A percentile compares a stretch with the other conserved stretches of the same genome.
These are phyloP conservation scores for Erodium trifolium DNA, from an alignment of 441 rosid genomes.

Conservation along the genomic window DNA sequence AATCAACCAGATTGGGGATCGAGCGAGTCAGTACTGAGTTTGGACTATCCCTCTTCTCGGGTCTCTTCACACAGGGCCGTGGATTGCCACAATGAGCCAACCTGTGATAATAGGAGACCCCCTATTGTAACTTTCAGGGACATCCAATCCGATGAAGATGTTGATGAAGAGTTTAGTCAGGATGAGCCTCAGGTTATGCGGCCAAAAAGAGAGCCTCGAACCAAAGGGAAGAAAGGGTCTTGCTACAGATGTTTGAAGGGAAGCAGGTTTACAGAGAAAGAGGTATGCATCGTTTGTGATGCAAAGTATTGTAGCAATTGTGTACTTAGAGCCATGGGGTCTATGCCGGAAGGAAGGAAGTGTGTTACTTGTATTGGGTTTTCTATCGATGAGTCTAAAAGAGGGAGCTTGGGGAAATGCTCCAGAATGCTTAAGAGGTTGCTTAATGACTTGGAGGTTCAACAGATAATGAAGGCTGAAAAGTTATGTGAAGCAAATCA, in stretches of 20 bases:
- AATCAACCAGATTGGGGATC: conserved; percentile 67
- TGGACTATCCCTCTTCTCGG: conserved; percentile 82
- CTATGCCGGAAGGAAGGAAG: conserved; percentile 98
- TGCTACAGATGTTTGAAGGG: conserved; percentile 78
- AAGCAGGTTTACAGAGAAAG: conserved; percentile 78
- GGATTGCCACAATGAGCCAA: conserved; percentile 38
- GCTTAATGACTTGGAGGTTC: conserved; percentile 88
- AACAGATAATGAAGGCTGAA: conserved; percentile 97
- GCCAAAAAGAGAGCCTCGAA: conserved; percentile 40
- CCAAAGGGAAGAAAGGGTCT: conserved; percentile 36
- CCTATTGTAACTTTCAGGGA: conserved; percentile 65
- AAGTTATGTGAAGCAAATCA: conserved; percentile 89
- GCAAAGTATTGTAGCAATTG: conserved; percentile 86
- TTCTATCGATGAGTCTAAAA: conserved; percentile 77
- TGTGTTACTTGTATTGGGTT: conserved; percentile 80
- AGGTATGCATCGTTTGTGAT: conserved; percentile 86
- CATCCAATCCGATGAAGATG: conserved; percentile 54
- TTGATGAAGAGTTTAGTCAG: conserved; percentile 34
- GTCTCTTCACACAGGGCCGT: conserved; percentile 53
- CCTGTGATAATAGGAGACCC: conserved; percentile 41
- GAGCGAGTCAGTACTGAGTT: conserved; percentile 65
- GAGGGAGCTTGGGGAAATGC: conserved; percentile 66
- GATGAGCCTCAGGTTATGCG: conserved; percentile 33
- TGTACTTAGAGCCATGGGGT: conserved; percentile 95
- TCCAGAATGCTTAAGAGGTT: conserved; percentile 64